Conservation (phyloP, 2,329 filamentous ascomycete species). For the Scytalidium lignicola region DNA sequence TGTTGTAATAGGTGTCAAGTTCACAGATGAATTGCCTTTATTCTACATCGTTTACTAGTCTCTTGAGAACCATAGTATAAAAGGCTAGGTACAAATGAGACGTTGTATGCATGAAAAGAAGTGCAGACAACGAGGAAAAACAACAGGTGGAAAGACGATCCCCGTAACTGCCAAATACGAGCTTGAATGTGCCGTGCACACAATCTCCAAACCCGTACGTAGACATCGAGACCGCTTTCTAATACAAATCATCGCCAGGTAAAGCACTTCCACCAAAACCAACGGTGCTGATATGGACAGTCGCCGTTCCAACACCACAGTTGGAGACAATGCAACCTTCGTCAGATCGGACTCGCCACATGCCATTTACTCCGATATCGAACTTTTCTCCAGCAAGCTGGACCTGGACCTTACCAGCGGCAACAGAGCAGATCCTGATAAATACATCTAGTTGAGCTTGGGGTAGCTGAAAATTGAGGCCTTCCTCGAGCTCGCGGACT, state of each 20-base stretch:
- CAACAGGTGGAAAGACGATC: no score
- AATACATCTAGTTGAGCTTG: not conserved
- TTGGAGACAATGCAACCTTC: slow-evolving; percentile 11
- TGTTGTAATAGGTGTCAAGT: no score
- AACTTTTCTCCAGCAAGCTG: slow-evolving; percentile 10
- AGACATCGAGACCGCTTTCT: not conserved
- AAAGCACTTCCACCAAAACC: not conserved
- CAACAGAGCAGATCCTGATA: slow-evolving; percentile 13
- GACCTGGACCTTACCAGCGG: slow-evolving; percentile 12
- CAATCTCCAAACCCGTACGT: no score
- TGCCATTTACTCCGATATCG: slow-evolving; percentile 10
- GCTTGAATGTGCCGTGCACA: no score
- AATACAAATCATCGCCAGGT: not conserved
- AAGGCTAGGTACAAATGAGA: no score
- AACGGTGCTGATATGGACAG: not conserved
- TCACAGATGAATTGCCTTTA: no score
- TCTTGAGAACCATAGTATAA: no score
- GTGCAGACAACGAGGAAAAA: no score
- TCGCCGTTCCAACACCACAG: not conserved
- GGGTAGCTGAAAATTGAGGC: slow-evolving; percentile 2
- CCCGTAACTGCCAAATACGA: no score
- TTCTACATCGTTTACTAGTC: no score
- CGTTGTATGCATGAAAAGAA: no score
- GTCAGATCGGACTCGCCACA: slow-evolving; percentile 14
- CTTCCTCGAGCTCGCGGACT: slow-evolving; percentile 4